These are phyloP conservation scores for Podaxis pistillaris DNA, from an alignment of 768 basidiomycete genomes.

Conservation along the genomic window DNA sequence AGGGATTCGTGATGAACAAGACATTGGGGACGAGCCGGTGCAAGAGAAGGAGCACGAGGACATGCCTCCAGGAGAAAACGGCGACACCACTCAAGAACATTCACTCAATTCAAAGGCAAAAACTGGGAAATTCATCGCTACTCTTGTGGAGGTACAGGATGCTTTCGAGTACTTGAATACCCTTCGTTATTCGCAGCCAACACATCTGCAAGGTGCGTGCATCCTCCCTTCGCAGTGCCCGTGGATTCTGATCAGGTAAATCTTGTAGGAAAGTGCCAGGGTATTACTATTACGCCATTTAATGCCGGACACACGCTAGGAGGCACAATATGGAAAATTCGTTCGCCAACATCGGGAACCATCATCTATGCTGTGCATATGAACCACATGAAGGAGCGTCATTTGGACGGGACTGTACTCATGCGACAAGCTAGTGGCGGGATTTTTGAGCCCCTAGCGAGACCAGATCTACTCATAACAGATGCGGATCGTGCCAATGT, in stretches of 20 bases:
- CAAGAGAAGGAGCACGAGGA: constrained; percentile 26
- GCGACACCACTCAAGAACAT: constrained; percentile 6
- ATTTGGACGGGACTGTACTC: constrained; percentile 91
- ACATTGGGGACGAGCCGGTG: constrained; percentile 46
- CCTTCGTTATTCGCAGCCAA: constrained; percentile 92
- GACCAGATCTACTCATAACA: constrained; percentile 92
- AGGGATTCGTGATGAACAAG: constrained; percentile 73
- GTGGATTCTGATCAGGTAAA: neutral
- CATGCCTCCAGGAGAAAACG: constrained; percentile 17
- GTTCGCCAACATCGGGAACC: constrained; percentile 96
- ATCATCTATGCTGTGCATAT: constrained; percentile 93
- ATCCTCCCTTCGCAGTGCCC: neutral
- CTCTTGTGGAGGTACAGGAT: constrained; percentile 82
- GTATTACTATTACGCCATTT: constrained; percentile 92
- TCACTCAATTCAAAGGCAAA: constrained; percentile 17
- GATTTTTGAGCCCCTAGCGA: constrained; percentile 80
- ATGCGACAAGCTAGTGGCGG: constrained; percentile 72
- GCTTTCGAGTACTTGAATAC: constrained; percentile 92
- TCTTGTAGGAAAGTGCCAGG: constrained; percentile 78
- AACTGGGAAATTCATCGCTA: constrained; percentile 68
- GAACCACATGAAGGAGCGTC: constrained; percentile 95
- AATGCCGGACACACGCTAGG: constrained; percentile 94
- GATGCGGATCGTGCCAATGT: constrained; percentile 84
- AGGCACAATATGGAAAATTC: constrained; percentile 97
- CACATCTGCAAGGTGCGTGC: constrained; percentile 83